Base-by-base conservation (phyloP, 352 stramenopile species). In the Pythium scleroteichum region DNA sequence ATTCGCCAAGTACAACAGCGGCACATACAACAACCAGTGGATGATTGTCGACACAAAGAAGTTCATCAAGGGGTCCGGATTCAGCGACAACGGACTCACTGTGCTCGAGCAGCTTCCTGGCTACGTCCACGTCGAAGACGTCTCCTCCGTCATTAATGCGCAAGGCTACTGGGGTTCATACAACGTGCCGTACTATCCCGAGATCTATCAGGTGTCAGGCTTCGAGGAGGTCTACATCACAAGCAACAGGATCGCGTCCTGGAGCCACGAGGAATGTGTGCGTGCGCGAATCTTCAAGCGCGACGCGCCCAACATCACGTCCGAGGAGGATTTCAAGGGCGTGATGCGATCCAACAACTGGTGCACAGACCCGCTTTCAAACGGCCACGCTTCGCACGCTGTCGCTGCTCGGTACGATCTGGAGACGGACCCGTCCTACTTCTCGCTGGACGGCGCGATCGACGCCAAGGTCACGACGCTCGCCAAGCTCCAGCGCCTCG, bases 1-100 rank as follows among this genome's bases (percentile, higher is more conserved):
- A 6, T 88, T 90, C 55, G 50, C 65, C 27, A 76, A 76, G 33
- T 69, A 79, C 74, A 87, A 90, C 72, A 87, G 76, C 56, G 76
- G 82, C 53, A 90, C 85, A 41, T 92, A 94, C 71, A 91, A 90
- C 64, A 91, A 94, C 57, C 82, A 92, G 69, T 95, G 85, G 80
- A 90, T 92, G 82, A 57, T 92, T 40, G 54, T 92, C 5, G 81
- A 95, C 66, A 69, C 72, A 17, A 85, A 80, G n/a, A 66, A 63
- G 5, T 91, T 88, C 54, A 51, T 70, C 13, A 58, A 64, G 0
- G 72, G 75, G 22, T 33, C 60, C 12, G 78, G 73, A 9, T 84
- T 94, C 35, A 29, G 59, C 22, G 10, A 45, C n/a, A 57, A 77
- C 48, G 75, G 78, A 0, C 62, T 95, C 19, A 88, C 62, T 7